These are phyloP conservation scores for Penicillium cinerascens DNA, from an alignment of 495 filamentous ascomycete species.

Conservation along the genomic window DNA sequence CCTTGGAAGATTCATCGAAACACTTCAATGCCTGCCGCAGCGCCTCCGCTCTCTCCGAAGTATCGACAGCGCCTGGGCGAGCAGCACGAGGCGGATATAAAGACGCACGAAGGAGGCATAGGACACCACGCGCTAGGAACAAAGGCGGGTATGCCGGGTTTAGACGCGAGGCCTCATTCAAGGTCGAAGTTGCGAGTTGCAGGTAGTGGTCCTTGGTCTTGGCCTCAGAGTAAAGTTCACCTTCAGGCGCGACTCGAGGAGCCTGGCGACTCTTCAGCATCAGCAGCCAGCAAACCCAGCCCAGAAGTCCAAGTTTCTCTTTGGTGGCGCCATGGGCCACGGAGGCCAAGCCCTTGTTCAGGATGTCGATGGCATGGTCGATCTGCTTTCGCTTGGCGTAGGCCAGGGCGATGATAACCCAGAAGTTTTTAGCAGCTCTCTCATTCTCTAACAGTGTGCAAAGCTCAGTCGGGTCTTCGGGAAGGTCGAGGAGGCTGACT, in stretches of 20 bases:
- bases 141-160: slow-evolving; percentile 87
- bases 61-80: slow-evolving; percentile 58
- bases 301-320: slow-evolving; percentile 81
- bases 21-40: slow-evolving; percentile 80
- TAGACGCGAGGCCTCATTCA: slow-evolving; percentile 93
- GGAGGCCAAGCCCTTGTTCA: slow-evolving; percentile 75
- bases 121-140: slow-evolving; percentile 86
- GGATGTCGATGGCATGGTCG: slow-evolving; percentile 90
- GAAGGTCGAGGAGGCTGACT: slow-evolving; percentile 82
- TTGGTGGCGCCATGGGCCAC: slow-evolving; percentile 67
- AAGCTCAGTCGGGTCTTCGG: slow-evolving; percentile 93
- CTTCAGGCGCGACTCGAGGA: slow-evolving; percentile 68
- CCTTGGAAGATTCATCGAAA: slow-evolving; percentile 86
- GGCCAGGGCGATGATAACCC: slow-evolving; percentile 95
- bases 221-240: slow-evolving; percentile 60
- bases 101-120: slow-evolving; percentile 83
- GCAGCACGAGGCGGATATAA: slow-evolving; percentile 68
- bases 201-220: slow-evolving; percentile 92
- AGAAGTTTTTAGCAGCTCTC: slow-evolving; percentile 78
- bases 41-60: slow-evolving; percentile 71
- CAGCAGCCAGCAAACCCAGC: slow-evolving; percentile 87
- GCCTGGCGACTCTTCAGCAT: slow-evolving; percentile 88
- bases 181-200: slow-evolving; percentile 78
- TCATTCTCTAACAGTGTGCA: slow-evolving; percentile 93
- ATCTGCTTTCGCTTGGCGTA: slow-evolving; percentile 93